Evolutionary conservation across 192 early-diverging fungal genomes (phyloP).

Genomic region (Bifiguratus adelaidae): DNA sequence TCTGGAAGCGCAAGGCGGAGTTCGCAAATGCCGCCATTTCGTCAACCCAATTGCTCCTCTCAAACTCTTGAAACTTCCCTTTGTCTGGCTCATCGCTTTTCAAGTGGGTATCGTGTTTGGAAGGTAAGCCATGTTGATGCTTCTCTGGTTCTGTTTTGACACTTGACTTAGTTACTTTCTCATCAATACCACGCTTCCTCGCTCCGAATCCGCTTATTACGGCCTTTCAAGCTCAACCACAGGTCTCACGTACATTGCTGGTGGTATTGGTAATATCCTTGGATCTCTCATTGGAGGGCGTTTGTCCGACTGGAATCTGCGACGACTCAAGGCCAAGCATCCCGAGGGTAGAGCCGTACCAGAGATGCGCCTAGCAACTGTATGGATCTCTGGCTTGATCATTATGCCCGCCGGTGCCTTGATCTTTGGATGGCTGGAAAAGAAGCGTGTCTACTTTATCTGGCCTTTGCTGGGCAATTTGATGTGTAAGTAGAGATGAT

Average conservation of each 20-base stretch:
- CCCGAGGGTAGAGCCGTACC: not conserved
- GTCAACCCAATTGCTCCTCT: conserved; percentile 18
- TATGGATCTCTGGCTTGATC: not conserved
- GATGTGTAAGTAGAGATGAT: not conserved
- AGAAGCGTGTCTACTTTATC: conserved; percentile 4
- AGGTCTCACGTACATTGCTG: not conserved
- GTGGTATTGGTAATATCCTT: not conserved
- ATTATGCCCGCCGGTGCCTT: not conserved
- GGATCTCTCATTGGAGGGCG: not conserved
- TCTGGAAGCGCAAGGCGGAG: not conserved
- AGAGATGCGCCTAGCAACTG: not conserved
- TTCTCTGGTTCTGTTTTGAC: not conserved
- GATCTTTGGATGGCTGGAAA: not conserved
- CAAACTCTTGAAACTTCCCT: conserved; percentile 5
- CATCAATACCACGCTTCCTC: not conserved
- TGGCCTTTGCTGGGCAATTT: not conserved
- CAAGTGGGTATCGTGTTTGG: conserved; percentile 14
- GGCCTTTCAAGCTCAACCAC: not conserved
- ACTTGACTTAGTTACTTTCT: not conserved
- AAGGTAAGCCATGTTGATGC: not conserved
- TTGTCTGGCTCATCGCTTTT: conserved; percentile 8
- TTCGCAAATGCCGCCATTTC: not conserved
- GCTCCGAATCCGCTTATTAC: too few relatives aligned
- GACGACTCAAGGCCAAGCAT: not conserved
- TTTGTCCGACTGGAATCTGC: not conserved